These are phyloP conservation scores for Claviceps digitariae DNA, from an alignment of 2,329 filamentous ascomycete genomes.

Conservation along the genomic window DNA sequence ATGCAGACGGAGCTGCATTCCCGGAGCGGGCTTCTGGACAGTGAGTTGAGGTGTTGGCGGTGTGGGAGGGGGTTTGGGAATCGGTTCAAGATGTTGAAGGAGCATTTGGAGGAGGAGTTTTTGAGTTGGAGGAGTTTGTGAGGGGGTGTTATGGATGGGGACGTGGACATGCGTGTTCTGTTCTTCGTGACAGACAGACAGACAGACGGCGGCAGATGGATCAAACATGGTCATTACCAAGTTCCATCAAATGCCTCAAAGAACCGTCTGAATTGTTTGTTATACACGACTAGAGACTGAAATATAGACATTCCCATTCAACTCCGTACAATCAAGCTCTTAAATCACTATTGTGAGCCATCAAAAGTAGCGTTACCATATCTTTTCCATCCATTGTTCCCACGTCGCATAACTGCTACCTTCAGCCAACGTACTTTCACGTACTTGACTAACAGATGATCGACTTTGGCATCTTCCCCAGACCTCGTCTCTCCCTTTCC, in stretches of 20 bases:
- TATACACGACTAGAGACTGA: background rate
- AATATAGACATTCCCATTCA: background rate
- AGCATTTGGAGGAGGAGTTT: slow-evolving; percentile 64
- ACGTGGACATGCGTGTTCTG: background rate
- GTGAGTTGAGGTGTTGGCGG: slow-evolving; percentile 70
- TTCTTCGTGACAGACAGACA: too few relatives aligned
- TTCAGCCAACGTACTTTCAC: background rate
- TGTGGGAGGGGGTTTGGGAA: slow-evolving; percentile 64
- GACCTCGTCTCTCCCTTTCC: background rate
- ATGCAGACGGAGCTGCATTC: too few relatives aligned
- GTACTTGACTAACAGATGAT: too few relatives aligned
- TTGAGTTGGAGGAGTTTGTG: slow-evolving; percentile 57
- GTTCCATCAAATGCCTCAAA: background rate
- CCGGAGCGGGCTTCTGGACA: slow-evolving; percentile 39
- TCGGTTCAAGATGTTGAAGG: slow-evolving; percentile 59
- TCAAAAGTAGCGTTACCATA: background rate
- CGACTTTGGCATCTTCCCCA: too few relatives aligned
- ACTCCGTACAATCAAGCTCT: background rate
- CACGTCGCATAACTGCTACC: background rate
- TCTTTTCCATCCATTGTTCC: background rate
- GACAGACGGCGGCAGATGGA: background rate
- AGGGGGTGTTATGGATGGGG: background rate
- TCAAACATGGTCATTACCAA: background rate
- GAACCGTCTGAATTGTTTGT: too few relatives aligned
- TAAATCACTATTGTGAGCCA: background rate